Conservation (phyloP, 1,284 basidiomycete genomes). For the Acaromyces ingoldii region DNA sequence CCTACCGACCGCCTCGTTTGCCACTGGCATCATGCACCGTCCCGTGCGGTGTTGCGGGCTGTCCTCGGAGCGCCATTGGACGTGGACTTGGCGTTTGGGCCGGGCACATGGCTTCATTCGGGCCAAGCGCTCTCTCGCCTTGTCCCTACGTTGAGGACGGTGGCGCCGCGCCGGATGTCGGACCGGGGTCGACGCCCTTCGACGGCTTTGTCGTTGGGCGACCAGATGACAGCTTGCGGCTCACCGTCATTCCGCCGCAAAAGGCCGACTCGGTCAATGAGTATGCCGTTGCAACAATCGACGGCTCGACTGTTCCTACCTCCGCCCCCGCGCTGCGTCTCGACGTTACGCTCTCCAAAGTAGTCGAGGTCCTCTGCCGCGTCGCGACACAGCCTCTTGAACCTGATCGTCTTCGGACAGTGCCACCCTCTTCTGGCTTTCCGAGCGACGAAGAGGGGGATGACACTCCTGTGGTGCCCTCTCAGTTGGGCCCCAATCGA, state of each 20-base stretch:
- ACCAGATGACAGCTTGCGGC: slow-evolving; percentile 26
- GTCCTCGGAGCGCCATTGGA: slow-evolving; percentile 37
- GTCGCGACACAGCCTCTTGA: too few relatives aligned
- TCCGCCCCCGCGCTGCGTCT: slow-evolving; percentile 32
- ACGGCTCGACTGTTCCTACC: too few relatives aligned
- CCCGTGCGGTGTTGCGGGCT: slow-evolving; percentile 29
- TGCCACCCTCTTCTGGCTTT: too few relatives aligned
- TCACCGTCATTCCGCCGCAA: slow-evolving; percentile 37
- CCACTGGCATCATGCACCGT: slow-evolving; percentile 35
- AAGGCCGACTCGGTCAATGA: slow-evolving; percentile 22
- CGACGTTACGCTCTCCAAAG: slow-evolving; percentile 43
- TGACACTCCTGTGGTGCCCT: too few relatives aligned
- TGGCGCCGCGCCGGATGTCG: slow-evolving; percentile 11
- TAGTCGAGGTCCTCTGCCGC: slow-evolving; percentile 25
- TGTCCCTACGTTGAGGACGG: background rate
- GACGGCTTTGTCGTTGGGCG: slow-evolving; percentile 42
- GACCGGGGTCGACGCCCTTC: slow-evolving; percentile 27
- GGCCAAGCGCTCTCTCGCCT: background rate
- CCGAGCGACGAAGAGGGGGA: too few relatives aligned
- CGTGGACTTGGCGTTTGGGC: slow-evolving; percentile 38
- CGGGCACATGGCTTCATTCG: slow-evolving; percentile 19
- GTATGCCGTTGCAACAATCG: slow-evolving; percentile 23
- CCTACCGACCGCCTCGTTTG: slow-evolving; percentile 33
- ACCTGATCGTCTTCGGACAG: too few relatives aligned
- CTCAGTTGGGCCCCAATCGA: too few relatives aligned